Evolutionary conservation across 2,329 filamentous ascomycete species (phyloP).

Genomic region (Emmonsiellopsis sp.): DNA sequence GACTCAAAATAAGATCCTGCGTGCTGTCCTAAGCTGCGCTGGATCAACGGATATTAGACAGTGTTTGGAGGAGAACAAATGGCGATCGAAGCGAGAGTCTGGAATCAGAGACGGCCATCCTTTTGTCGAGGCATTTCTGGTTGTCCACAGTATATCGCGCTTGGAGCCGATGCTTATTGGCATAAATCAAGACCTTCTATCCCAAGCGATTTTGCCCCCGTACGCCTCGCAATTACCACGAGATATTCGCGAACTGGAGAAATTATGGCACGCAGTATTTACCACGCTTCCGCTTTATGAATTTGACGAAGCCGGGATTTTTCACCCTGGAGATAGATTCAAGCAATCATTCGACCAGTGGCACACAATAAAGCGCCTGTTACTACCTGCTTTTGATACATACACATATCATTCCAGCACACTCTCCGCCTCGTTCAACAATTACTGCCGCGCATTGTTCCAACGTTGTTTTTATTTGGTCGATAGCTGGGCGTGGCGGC

Average conservation of each 20-base stretch:
- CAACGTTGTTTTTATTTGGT: constrained; percentile 47
- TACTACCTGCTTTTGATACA: constrained; percentile 39
- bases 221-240: constrained; percentile 23
- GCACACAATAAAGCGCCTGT: constrained; percentile 37
- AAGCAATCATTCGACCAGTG: constrained; percentile 40
- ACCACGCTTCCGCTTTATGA: constrained; percentile 45
- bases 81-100: constrained; percentile 32
- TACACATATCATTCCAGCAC: constrained; percentile 36
- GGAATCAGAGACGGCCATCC: constrained; percentile 40
- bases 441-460: constrained; percentile 45
- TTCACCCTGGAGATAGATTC: constrained; percentile 33
- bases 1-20: constrained; percentile 29
- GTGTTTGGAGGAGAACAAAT: constrained; percentile 39
- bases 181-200: constrained; percentile 30
- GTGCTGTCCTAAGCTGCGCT: constrained; percentile 21
- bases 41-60: constrained; percentile 29
- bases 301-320: constrained; percentile 42
- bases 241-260: constrained; percentile 27
- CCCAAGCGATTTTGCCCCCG: constrained; percentile 23
- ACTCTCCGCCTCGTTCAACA: constrained; percentile 42
- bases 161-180: constrained; percentile 20
- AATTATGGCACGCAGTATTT: constrained; percentile 39
- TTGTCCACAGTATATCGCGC: constrained; percentile 36
- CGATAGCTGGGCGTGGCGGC: constrained; percentile 48
- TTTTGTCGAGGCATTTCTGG: constrained; percentile 38